Evolutionary conservation across 371 early-diverging fungal genomes (phyloP), one percentile per base, ranked within the genome.

Genomic region (Mortierella sp.): DNA sequence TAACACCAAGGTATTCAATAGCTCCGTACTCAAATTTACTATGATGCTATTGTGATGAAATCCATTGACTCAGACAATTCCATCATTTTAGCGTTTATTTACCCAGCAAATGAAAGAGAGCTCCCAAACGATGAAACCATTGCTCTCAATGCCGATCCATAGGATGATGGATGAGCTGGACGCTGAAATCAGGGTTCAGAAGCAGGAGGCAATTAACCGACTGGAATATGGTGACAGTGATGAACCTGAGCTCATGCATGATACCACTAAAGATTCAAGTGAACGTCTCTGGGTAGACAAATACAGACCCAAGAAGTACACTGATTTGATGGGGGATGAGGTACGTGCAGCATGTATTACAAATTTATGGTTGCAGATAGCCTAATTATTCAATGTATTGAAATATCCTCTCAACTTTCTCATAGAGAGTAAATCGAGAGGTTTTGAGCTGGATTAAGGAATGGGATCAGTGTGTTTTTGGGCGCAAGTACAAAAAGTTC

Each of bases 401-500:
- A n/a, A n/a, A n/a, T 53, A 49, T 45, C 15, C 29, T 10, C 28
- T 26, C 29, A 17, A 26, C 22, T 19, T 28, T 59, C 19, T 15
- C 29, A 32, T 70, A 92, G 91, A 83, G 92, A 43, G 83, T 96
- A 2, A 97, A 97, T 75, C 89, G 96, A 9, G 93, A 93, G 31
- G 96, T 96, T 0, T 76, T 98, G 58, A 85, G 86, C 59, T 99
- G 99, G 99, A 90, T 98, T 31, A 97, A 97, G 70, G 89, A 94
- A 51, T 99, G 99, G 99, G 98, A 99, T 81, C 91, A 87, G 47
- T 98, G 98, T 72, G 98, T 98, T 0, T 99, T 98, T 85, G 91
- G 90, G n/a, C 61, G 75, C 19, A 70, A 67, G 26, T 71, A 53
- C 28, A 64, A 71, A n/a, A 76, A 76, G 42, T 54, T 49, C 47